Percentiles rank a stretch among this genome's conserved stretches.
phyloP scores from a whole-genome alignment of 345 rosid species.

The Dimocarpus longan region DNA sequence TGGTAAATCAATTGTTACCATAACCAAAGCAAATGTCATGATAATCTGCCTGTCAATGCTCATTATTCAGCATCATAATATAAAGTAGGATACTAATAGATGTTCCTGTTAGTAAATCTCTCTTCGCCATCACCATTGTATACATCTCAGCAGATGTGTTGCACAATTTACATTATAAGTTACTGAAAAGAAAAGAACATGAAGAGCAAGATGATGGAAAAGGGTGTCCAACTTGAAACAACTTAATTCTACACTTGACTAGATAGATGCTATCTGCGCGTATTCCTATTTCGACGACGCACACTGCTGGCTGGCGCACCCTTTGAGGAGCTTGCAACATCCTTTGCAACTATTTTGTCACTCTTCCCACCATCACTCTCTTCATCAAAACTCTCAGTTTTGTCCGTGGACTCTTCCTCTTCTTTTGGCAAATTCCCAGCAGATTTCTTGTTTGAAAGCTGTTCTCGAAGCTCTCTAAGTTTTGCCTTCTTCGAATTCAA shows the following conservation, averaged over 20 bases:
- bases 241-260: background rate
- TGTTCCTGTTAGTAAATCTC: background rate
- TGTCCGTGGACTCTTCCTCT: constrained; percentile 63
- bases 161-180: background rate
- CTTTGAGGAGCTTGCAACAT: constrained; percentile 39
- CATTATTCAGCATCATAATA: background rate
- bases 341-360: constrained; percentile 44
- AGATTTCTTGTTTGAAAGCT: constrained; percentile 46
- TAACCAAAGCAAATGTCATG: background rate
- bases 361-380: constrained; percentile 43
- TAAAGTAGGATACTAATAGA: background rate
- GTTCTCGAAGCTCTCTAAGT: constrained; percentile 76
- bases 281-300: constrained; percentile 48
- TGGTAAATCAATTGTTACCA: background rate
- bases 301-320: constrained; percentile 33
- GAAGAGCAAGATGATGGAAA: background rate
- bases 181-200: background rate
- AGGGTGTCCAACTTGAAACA: background rate
- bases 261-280: constrained; percentile 26
- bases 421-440: constrained; percentile 38
- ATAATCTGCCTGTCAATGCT: background rate
- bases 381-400: constrained; percentile 64
- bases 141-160: background rate
- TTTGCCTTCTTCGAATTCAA: constrained; percentile 84
- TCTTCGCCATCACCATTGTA: background rate